These are phyloP conservation scores for Butyriboletus loyo DNA, from an alignment of 768 basidiomycete genomes.

Conservation along the genomic window DNA sequence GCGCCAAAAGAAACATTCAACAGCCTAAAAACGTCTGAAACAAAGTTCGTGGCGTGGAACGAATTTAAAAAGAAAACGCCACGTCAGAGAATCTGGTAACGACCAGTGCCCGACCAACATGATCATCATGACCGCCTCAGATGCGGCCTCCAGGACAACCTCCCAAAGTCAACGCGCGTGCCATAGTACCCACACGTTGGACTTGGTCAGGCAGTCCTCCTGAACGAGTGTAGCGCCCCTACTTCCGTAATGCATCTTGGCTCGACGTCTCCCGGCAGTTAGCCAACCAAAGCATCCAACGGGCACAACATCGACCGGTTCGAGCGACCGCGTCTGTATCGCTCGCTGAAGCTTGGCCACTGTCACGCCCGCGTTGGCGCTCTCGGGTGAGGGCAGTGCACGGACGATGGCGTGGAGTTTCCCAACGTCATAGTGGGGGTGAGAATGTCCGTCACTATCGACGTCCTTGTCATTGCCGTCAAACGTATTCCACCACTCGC, in stretches of 20 bases:
- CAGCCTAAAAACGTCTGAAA: background rate
- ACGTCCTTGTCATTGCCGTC: slow-evolving; percentile 7
- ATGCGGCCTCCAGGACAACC: background rate
- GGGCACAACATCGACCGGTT: slow-evolving; percentile 19
- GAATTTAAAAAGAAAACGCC: background rate
- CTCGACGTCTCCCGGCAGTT: slow-evolving; percentile 1
- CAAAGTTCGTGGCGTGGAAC: background rate
- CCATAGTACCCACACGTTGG: slow-evolving; percentile 18
- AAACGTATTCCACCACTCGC: slow-evolving; percentile 20
- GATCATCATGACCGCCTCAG: background rate
- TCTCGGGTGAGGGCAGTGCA: slow-evolving; percentile 15
- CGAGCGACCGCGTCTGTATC: slow-evolving; percentile 23
- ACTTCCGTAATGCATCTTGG: slow-evolving; percentile 1
- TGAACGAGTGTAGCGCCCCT: background rate
- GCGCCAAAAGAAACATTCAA: background rate
- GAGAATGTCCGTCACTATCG: background rate
- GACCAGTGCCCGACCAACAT: no score
- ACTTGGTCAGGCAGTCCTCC: slow-evolving; percentile 16
- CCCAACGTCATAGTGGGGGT: background rate
- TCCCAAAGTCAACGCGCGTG: background rate
- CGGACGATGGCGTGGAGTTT: slow-evolving; percentile 22
- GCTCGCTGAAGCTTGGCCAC: slow-evolving; percentile 9
- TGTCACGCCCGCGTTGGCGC: background rate
- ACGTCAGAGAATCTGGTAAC: background rate
- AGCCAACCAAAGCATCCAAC: slow-evolving; percentile 24